Evolutionary conservation across 2,329 filamentous ascomycete species (phyloP).

Genomic region (Aureobasidium sp.): DNA sequence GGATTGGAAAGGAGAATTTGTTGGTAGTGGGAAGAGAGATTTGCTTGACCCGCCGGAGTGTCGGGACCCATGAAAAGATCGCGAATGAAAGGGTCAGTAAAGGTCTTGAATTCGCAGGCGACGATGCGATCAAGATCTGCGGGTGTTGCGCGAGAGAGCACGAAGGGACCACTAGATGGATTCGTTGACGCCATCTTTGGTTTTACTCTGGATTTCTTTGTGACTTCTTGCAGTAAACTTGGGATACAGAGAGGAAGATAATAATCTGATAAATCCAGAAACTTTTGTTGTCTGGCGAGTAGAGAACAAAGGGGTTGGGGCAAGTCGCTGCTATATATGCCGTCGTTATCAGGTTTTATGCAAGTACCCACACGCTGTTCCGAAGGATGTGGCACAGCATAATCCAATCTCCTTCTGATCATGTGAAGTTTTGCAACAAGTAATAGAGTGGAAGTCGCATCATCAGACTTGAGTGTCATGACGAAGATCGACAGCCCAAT

Average conservation of each 20-base stretch:
- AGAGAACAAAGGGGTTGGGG: not conserved
- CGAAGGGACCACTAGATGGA: not conserved
- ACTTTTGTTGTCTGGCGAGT: too few relatives aligned
- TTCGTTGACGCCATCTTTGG: not conserved
- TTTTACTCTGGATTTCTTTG: not conserved
- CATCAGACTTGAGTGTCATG: not conserved
- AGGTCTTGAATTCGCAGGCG: conserved; percentile 4
- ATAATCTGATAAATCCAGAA: not conserved
- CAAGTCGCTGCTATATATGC: not conserved
- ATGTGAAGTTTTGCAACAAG: too few relatives aligned
- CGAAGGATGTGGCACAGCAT: not conserved
- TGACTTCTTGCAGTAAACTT: not conserved
- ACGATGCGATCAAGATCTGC: conserved; percentile 6
- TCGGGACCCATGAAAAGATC: conserved; percentile 23
- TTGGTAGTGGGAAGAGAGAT: conserved; percentile 15
- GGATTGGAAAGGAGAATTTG: conserved; percentile 20
- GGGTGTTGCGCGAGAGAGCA: conserved; percentile 2
- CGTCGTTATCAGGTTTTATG: not conserved
- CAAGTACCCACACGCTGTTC: not conserved
- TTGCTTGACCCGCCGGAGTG: conserved; percentile 13
- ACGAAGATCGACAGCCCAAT: not conserved
- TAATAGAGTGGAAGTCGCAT: not conserved
- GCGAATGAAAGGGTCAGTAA: conserved; percentile 4
- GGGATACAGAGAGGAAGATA: too few relatives aligned
- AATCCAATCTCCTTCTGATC: too few relatives aligned